Evolutionary conservation across 2,329 filamentous ascomycete genomes (phyloP).

Genomic region (Albifimbria verrucaria): DNA sequence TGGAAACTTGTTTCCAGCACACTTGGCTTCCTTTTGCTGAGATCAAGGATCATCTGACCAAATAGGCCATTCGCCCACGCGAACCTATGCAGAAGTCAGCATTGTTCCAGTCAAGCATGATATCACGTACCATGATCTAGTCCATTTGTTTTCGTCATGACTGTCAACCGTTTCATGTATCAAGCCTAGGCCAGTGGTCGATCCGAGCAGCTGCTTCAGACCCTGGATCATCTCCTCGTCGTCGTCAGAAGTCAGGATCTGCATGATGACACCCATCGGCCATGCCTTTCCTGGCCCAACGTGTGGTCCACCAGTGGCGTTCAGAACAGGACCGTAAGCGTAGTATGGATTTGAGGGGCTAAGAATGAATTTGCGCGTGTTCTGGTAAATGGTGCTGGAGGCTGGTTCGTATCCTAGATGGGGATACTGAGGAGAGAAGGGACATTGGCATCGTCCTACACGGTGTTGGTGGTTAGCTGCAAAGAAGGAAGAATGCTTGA

Average conservation of each 20-base stretch:
- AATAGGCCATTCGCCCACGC: slow-evolving; percentile 90
- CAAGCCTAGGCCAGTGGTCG: slow-evolving; percentile 69
- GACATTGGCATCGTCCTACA: slow-evolving; percentile 58
- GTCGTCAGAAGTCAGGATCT: slow-evolving; percentile 73
- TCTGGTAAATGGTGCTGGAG: slow-evolving; percentile 63
- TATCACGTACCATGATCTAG: slow-evolving; percentile 29
- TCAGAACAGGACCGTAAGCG: slow-evolving; percentile 49
- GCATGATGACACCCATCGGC: slow-evolving; percentile 82
- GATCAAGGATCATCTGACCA: slow-evolving; percentile 74
- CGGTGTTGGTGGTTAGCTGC: slow-evolving; percentile 6
- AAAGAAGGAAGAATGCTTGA: not conserved
- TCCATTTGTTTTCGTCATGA: slow-evolving; percentile 27
- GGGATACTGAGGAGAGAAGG: slow-evolving; percentile 60
- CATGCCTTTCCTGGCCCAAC: slow-evolving; percentile 68
- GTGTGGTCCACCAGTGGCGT: slow-evolving; percentile 50
- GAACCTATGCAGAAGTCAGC: slow-evolving; percentile 57
- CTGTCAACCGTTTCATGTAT: slow-evolving; percentile 64
- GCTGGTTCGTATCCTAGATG: slow-evolving; percentile 56
- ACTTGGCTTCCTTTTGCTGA: slow-evolving; percentile 69
- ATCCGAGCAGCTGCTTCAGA: slow-evolving; percentile 62
- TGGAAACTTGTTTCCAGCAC: slow-evolving; percentile 53
- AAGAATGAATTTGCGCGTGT: slow-evolving; percentile 73
- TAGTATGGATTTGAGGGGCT: slow-evolving; percentile 72
- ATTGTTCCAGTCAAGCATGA: not conserved
- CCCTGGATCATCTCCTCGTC: slow-evolving; percentile 70